A percentile compares a stretch with the other conserved stretches of the same genome.
These are phyloP conservation scores for Saccharomyces hybrid DNA, from an alignment of 1,139 yeast genomes.

Conservation along the genomic window DNA sequence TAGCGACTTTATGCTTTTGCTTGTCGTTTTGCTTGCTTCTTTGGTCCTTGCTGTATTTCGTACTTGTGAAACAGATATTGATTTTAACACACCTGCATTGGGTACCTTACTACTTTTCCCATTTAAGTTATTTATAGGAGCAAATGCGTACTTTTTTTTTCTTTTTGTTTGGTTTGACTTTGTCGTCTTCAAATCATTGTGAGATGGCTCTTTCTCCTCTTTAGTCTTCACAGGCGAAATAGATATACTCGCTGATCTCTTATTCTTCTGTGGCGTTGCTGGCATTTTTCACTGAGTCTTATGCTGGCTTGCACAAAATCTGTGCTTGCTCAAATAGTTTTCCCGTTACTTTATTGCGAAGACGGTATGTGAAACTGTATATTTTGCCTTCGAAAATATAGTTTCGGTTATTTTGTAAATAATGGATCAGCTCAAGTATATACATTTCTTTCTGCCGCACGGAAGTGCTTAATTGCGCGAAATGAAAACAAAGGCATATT, in stretches of 20 bases:
- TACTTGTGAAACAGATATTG: slow-evolving; percentile 29
- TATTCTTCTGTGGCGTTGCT: slow-evolving; percentile 18
- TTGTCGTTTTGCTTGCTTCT: slow-evolving; percentile 4
- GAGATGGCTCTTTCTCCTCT: slow-evolving; percentile 5
- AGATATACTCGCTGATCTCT: slow-evolving; percentile 14
- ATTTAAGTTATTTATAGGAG: slow-evolving; percentile 25
- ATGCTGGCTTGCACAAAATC: background rate
- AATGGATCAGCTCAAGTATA: background rate
- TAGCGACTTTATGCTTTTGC: background rate
- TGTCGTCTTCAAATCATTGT: slow-evolving; percentile 6
- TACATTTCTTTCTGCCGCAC: background rate
- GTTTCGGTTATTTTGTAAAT: background rate
- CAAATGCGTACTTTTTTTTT: slow-evolving; percentile 24
- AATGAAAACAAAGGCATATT: background rate
- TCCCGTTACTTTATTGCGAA: background rate
- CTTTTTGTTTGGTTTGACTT: slow-evolving; percentile 8
- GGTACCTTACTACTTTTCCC: slow-evolving; percentile 7
- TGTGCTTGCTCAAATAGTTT: background rate
- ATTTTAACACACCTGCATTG: slow-evolving; percentile 14
- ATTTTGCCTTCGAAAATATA: background rate
- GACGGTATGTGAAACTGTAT: background rate
- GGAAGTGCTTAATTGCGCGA: background rate
- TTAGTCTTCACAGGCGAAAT: slow-evolving; percentile 14
- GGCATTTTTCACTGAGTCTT: slow-evolving; percentile 10
- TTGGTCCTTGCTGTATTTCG: slow-evolving; percentile 18